A percentile compares a stretch with the other conserved stretches of the same genome.
Evolutionary conservation across 345 rosid species (phyloP).

Genomic region (Syzygium grande): DNA sequence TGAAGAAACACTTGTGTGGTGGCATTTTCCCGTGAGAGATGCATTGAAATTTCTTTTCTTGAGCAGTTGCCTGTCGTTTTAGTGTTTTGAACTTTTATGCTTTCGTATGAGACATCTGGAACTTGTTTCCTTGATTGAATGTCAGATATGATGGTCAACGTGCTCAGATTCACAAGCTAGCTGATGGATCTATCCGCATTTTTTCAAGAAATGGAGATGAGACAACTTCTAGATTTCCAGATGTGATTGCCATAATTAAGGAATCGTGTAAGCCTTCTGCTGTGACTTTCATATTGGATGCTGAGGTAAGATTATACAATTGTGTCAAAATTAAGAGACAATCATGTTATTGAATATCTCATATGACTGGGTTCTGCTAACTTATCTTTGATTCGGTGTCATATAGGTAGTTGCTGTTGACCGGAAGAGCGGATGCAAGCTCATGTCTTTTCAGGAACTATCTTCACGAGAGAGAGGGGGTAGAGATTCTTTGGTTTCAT

Average conservation of each 20-base stretch:
- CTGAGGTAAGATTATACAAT: conserved; percentile 52
- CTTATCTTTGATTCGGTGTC: background rate
- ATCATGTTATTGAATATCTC: background rate
- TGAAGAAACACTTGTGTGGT: background rate
- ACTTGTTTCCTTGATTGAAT: conserved; percentile 1
- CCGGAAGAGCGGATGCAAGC: conserved; percentile 60
- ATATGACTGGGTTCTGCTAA: background rate
- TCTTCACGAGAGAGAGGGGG: conserved; percentile 87
- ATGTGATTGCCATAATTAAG: conserved; percentile 47
- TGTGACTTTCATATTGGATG: conserved; percentile 65
- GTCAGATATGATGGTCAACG: conserved; percentile 92
- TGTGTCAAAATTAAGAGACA: background rate
- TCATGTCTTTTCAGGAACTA: conserved; percentile 92
- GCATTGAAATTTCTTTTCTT: background rate
- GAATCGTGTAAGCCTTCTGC: conserved; percentile 49
- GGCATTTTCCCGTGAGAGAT: background rate
- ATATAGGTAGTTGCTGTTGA: conserved; percentile 80
- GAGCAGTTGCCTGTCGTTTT: background rate
- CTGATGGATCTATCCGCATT: conserved; percentile 48
- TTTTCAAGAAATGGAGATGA: conserved; percentile 93
- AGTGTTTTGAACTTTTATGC: background rate
- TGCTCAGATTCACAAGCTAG: conserved; percentile 73
- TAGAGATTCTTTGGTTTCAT: conserved; percentile 45
- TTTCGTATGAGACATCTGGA: background rate
- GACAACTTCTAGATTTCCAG: conserved; percentile 75